phyloP scores from a whole-genome alignment of 202 grass and related monocot genomes.

The Setaria viridis region DNA sequence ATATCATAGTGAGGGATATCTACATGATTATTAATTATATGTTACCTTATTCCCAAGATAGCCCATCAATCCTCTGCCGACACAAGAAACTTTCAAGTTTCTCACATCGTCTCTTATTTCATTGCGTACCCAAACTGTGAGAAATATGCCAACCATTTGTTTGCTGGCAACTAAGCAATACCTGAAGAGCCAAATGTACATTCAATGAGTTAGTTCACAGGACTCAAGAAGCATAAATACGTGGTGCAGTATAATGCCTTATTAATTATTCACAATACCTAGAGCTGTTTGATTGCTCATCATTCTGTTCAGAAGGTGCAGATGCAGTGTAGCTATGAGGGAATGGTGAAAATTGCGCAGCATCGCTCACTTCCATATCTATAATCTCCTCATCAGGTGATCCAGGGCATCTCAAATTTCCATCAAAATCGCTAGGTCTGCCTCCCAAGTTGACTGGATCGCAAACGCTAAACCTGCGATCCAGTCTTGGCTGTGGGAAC shows the following conservation, averaged over 20 bases:
- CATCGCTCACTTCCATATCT: conserved; percentile 47
- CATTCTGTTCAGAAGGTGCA: conserved; percentile 56
- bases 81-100: conserved; percentile 93
- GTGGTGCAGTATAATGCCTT: background rate
- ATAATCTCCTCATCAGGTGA: conserved; percentile 71
- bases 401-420: conserved; percentile 56
- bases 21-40: background rate
- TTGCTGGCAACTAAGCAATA: conserved; percentile 96
- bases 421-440: conserved; percentile 73
- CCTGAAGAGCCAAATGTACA: conserved; percentile 46
- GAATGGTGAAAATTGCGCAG: conserved; percentile 55
- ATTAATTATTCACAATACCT: conserved; percentile 58
- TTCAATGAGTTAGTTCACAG: conserved; percentile 26
- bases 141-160: conserved; percentile 97
- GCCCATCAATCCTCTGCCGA: conserved; percentile 92
- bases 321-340: conserved; percentile 48
- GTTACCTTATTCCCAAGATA: conserved; percentile 97
- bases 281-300: conserved; percentile 50
- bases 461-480: conserved; percentile 80
- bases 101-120: conserved; percentile 81
- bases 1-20: background rate
- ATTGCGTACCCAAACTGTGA: conserved; percentile 85
- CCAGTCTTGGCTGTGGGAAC: conserved; percentile 65
- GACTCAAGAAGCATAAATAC: conserved; percentile 12
- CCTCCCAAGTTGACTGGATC: conserved; percentile 66